Conservation (phyloP, 805 yeast genomes). For the Candida corydali region DNA sequence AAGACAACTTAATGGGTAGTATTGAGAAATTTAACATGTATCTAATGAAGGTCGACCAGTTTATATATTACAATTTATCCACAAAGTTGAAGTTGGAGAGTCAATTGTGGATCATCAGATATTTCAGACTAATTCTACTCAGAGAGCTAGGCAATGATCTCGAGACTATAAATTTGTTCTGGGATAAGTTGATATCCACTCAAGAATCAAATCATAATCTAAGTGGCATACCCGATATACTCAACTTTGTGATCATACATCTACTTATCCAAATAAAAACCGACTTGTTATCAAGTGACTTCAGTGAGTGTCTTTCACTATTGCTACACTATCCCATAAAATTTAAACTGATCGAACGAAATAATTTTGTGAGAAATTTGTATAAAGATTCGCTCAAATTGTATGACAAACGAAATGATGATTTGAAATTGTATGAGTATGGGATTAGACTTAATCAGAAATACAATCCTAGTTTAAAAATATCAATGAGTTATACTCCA, state of each 20-base stretch:
- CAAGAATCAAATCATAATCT: conserved; percentile 3
- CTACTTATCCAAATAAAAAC: conserved; percentile 43
- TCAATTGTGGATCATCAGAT: conserved; percentile 54
- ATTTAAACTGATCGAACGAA: conserved; percentile 8
- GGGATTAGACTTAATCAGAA: conserved; percentile 40
- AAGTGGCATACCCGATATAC: conserved; percentile 27
- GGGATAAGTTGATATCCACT: conserved; percentile 46
- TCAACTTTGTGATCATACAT: conserved; percentile 40
- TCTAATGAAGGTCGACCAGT: conserved; percentile 47
- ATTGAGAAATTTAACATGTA: conserved; percentile 46
- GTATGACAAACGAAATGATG: conserved; percentile 28
- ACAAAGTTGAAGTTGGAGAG: conserved; percentile 45
- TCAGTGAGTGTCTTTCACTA: conserved; percentile 47
- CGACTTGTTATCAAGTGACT: conserved; percentile 44
- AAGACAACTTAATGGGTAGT: conserved; percentile 38
- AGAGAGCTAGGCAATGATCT: conserved; percentile 45
- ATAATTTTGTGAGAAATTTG: conserved; percentile 21
- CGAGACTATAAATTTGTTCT: conserved; percentile 31
- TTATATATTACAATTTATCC: conserved; percentile 41
- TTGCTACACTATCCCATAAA: conserved; percentile 48
- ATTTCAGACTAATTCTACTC: conserved; percentile 41
- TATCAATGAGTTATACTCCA: conserved; percentile 19
- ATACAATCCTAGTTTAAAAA: conserved; percentile 34
- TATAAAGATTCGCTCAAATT: conserved; percentile 33
- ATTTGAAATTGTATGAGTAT: conserved; percentile 32